A percentile compares a stretch with the other conserved stretches of the same genome.
Evolutionary conservation across 306 rosid genomes (phyloP).

Genomic region (Vachellia pachyceras): DNA sequence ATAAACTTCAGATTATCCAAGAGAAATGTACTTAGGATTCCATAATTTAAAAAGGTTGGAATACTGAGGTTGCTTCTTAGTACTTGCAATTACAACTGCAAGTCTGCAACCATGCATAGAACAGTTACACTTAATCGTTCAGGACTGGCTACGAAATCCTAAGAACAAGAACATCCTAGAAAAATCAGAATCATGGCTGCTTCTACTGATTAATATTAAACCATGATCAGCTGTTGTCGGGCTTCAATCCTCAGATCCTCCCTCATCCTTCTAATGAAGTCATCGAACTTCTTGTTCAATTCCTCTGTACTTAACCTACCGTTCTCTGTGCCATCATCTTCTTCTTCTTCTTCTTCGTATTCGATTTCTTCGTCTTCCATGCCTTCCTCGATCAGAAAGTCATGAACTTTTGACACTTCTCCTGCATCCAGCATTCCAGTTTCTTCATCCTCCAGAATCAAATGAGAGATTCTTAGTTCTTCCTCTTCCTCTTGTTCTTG

Average conservation of each 20-base stretch:
- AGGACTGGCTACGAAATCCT: constrained; percentile 5
- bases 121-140: constrained; percentile 4
- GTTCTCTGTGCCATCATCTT: constrained; percentile 33
- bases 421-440: constrained; percentile 22
- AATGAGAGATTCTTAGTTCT: constrained; percentile 19
- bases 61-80: not conserved
- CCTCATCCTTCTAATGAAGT: constrained; percentile 80
- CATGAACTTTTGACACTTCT: constrained; percentile 20
- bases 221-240: constrained; percentile 59
- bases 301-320: constrained; percentile 71
- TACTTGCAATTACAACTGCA: not conserved
- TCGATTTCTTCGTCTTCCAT: constrained; percentile 45
- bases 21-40: not conserved
- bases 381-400: constrained; percentile 40
- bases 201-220: constrained; percentile 30
- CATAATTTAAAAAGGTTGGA: constrained; percentile 1
- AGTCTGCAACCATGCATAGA: not conserved
- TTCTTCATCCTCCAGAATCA: constrained; percentile 39
- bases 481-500: constrained; percentile 37
- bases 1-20: not conserved
- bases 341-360: constrained; percentile 42
- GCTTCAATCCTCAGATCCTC: constrained; percentile 75
- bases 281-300: constrained; percentile 76
- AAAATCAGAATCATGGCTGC: not conserved
- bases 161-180: constrained; percentile 14